phyloP scores from a whole-genome alignment of 495 filamentous ascomycete genomes.

The Neurospora sp. region DNA sequence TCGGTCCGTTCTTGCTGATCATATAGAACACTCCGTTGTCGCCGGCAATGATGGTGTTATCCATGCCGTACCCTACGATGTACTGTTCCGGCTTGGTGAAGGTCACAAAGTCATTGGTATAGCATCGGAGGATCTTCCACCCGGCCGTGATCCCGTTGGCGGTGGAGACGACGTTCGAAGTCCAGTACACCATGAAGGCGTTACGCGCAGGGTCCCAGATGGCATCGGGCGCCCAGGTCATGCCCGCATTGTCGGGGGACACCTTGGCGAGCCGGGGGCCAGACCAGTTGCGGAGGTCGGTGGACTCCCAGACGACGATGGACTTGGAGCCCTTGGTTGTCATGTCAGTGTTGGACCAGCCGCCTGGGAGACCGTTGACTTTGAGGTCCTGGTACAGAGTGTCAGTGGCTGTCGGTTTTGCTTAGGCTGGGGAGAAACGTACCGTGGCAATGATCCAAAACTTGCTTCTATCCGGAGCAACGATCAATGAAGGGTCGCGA shows the following conservation, averaged over 20 bases:
- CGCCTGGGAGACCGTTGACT: constrained; percentile 1
- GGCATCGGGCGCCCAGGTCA: constrained; percentile 4
- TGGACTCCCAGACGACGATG: constrained; percentile 1
- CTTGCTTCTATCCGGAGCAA: not conserved
- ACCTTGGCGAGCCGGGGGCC: not conserved
- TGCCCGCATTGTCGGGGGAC: not conserved
- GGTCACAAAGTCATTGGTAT: not conserved
- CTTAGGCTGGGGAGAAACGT: not conserved
- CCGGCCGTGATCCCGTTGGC: not conserved
- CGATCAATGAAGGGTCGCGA: constrained; percentile 3
- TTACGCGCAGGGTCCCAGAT: constrained; percentile 1
- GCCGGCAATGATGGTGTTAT: not conserved
- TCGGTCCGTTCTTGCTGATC: constrained; percentile 3
- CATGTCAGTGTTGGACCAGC: constrained; percentile 1
- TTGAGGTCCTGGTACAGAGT: not conserved
- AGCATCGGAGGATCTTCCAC: not conserved
- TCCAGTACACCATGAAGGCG: not conserved
- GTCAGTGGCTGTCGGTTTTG: not conserved
- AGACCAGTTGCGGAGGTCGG: not conserved
- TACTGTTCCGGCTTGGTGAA: not conserved
- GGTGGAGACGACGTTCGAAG: not conserved
- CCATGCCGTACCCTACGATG: not conserved
- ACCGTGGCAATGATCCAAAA: not conserved
- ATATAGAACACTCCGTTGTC: not conserved
- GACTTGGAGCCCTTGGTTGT: constrained; percentile 2